Evolutionary conservation across 2,329 filamentous ascomycete genomes (phyloP), one percentile per base, ranked within the genome.

Genomic region (Alternaria solani): DNA sequence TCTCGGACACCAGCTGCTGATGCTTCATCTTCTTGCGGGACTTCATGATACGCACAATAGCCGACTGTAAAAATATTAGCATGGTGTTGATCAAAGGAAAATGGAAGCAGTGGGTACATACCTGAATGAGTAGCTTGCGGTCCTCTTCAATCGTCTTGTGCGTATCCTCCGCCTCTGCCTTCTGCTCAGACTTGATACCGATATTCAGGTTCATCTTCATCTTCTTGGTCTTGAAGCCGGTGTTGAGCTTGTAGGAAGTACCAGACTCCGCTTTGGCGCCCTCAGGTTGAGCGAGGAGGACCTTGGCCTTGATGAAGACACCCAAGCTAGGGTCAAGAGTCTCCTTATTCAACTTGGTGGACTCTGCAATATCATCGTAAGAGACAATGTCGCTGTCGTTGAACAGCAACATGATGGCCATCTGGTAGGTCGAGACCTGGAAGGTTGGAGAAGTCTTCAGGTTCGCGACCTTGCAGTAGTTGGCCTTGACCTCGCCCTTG

Each of bases 81-180:
- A 66, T 25, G 12, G 23, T 16, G 25, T 30, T 36, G 32, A 25
- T 23, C 12, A 8, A 8, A 4, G 18, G 7, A 9, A 16, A 9
- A 23, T 9, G 16, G 1, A 4, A 43, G n/a, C 9, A 4, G 32
- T 12, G 42, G 57, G 53, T 66, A 85, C 90, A 80, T 86, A 97
- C 94, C 89, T 99, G 95, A 77, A 98, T 91, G 60, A 99, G 87
- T 62, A 99, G 85, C 81, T 98, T 98, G 63, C 95, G 88, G 79
- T 99, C 95, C 81, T 99, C 95, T 82, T 99, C 95, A 70, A 99
- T 97, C 3, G 93, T 98, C 88, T 99, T 99, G 84, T 98, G 96
- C 7, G 95, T 99, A 77, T 99, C 95, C 63, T 93, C 94, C 66
- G 93, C 91, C 79, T 99, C 95, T 66, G 95, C 92, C 85, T 97